These are phyloP conservation scores for Cochliopodium minus DNA, from an alignment of 208 protist species.

Conservation along the genomic window DNA sequence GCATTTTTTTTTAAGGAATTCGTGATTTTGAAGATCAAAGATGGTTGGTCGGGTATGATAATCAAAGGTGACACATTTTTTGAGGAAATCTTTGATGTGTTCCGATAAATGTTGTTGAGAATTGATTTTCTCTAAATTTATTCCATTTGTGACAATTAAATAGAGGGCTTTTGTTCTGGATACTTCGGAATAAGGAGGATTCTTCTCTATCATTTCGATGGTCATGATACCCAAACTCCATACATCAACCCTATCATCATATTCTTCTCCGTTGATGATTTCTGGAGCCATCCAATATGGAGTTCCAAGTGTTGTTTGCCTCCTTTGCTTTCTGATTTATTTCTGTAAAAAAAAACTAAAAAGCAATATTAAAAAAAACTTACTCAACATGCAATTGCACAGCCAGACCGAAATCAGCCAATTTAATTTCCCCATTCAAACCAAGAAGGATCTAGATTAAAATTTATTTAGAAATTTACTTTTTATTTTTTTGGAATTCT, in stretches of 20 bases:
- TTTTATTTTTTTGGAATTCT: neutral
- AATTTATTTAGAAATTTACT: constrained; percentile 30
- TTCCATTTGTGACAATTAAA: too few species aligned
- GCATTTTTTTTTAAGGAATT: too few species aligned
- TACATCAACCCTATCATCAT: constrained; percentile 32
- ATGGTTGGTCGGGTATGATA: too few species aligned
- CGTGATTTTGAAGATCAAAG: too few species aligned
- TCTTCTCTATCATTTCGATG: constrained; percentile 32
- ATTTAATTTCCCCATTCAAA: constrained; percentile 21
- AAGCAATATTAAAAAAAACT: neutral
- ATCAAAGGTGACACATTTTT: too few species aligned
- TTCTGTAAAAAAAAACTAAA: neutral
- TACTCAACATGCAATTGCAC: too few species aligned
- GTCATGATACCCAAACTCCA: constrained; percentile 42
- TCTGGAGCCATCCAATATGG: constrained; percentile 48
- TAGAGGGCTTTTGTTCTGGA: neutral
- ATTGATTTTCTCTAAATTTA: too few species aligned
- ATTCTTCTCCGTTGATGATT: constrained; percentile 26
- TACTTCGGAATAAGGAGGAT: constrained; percentile 21
- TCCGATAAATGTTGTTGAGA: too few species aligned
- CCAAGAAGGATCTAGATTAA: too few species aligned
- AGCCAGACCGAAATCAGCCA: constrained; percentile 30
- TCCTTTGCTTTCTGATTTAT: neutral
- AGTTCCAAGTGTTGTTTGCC: neutral
- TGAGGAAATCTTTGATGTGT: too few species aligned